Evolutionary conservation across 257 asterid genomes (phyloP).

Genomic region (Pogostemon cablin): DNA sequence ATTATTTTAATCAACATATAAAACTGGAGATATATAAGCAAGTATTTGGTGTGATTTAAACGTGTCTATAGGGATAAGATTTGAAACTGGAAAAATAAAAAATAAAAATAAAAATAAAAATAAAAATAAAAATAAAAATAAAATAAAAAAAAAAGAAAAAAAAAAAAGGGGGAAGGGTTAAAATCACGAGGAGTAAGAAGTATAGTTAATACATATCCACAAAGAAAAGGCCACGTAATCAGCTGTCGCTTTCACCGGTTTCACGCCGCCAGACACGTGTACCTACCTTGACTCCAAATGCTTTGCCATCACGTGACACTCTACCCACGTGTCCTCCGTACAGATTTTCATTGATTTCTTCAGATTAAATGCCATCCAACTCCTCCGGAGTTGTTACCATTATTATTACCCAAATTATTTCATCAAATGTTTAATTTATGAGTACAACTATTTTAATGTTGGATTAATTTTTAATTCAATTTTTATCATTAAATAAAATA

Average conservation of each 20-base stretch:
- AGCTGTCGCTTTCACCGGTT: constrained; percentile 35
- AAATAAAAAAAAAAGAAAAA: neutral
- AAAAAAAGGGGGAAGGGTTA: constrained; percentile 18
- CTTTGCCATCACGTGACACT: constrained; percentile 30
- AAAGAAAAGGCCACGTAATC: constrained; percentile 35
- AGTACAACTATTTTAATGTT: too few relatives aligned
- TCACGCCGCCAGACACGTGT: constrained; percentile 44
- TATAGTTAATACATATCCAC: constrained; percentile 36
- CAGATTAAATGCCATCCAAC: neutral
- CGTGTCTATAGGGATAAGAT: too few relatives aligned
- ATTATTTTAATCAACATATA: too few relatives aligned
- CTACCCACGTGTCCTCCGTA: constrained; percentile 28
- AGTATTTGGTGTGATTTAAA: too few relatives aligned
- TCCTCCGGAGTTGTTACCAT: too few relatives aligned
- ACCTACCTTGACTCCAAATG: constrained; percentile 25
- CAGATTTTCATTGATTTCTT: constrained; percentile 11
- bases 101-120: neutral
- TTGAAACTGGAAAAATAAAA: neutral
- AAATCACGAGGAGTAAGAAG: neutral
- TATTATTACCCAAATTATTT: neutral
- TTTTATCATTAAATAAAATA: too few relatives aligned
- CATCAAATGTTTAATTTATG: neutral
- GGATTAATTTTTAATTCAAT: too few relatives aligned
- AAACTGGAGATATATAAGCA: too few relatives aligned
- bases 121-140: neutral